Conservation (phyloP, 805 yeast genomes). For the Blastobotrys peoriensis region DNA sequence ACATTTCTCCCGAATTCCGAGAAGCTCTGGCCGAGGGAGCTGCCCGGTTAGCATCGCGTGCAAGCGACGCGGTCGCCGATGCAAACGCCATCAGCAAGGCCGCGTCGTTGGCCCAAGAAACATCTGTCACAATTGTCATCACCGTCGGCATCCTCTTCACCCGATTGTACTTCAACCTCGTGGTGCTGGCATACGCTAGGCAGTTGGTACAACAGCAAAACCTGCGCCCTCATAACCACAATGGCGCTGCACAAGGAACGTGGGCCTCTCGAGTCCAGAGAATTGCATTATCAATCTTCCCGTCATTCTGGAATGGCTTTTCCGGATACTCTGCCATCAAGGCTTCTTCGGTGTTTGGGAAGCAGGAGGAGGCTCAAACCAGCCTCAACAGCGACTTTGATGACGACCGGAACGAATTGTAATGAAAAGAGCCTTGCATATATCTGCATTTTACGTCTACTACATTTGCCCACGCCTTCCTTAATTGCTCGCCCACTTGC, state of each 20-base stretch:
- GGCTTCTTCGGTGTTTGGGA: background rate
- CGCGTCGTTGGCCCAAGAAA: slow-evolving; percentile 28
- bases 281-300: slow-evolving; percentile 24
- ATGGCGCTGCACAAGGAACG: slow-evolving; percentile 30
- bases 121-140: slow-evolving; percentile 42
- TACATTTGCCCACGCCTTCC: no score
- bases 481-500: no score
- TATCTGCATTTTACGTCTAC: no score
- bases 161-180: slow-evolving; percentile 50
- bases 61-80: slow-evolving; percentile 7
- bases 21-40: slow-evolving; percentile 1
- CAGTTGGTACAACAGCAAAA: slow-evolving; percentile 41
- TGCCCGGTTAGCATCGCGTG: slow-evolving; percentile 2
- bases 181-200: slow-evolving; percentile 51
- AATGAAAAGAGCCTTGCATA: no score
- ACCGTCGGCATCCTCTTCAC: slow-evolving; percentile 40
- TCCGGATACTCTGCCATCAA: background rate
- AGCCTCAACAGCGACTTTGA: slow-evolving; percentile 2
- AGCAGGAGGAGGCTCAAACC: slow-evolving; percentile 2
- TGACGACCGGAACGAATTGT: background rate
- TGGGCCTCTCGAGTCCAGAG: slow-evolving; percentile 27
- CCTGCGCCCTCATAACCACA: slow-evolving; percentile 28
- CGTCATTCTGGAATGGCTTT: slow-evolving; percentile 32
- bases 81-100: slow-evolving; percentile 14
- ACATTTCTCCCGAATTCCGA: slow-evolving; percentile 2